phyloP scores from a whole-genome alignment of 1,139 yeast species.

The Zygoascus meyerae region DNA sequence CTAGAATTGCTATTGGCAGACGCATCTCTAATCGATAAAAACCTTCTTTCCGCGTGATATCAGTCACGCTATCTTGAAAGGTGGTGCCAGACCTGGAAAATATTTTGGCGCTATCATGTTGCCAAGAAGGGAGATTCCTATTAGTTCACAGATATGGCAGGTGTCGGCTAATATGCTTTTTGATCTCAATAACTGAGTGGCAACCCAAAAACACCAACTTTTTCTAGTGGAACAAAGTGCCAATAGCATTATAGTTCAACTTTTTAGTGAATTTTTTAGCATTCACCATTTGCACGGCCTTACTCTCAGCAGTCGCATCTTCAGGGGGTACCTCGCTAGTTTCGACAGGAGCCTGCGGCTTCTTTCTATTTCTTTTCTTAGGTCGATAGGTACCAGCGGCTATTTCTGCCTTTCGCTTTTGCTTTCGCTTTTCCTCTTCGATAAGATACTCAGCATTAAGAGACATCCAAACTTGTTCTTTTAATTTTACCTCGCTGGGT shows the following conservation, averaged over 20 bases:
- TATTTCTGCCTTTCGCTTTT: slow-evolving; percentile 82
- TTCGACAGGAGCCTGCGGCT: slow-evolving; percentile 21
- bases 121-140: too few relatives aligned
- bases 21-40: too few relatives aligned
- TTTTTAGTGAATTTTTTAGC: slow-evolving; percentile 75
- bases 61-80: too few relatives aligned
- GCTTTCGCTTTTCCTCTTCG: slow-evolving; percentile 77
- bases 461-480: slow-evolving; percentile 83
- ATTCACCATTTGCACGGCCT: slow-evolving; percentile 63
- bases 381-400: slow-evolving; percentile 35
- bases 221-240: slow-evolving; percentile 46
- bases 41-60: too few relatives aligned
- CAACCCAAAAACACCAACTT: too few relatives aligned
- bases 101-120: too few relatives aligned
- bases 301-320: slow-evolving; percentile 66
- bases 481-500: slow-evolving; percentile 60
- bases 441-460: slow-evolving; percentile 78
- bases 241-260: slow-evolving; percentile 77
- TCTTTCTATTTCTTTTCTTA: slow-evolving; percentile 31
- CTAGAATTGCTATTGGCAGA: too few relatives aligned
- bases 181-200: too few relatives aligned
- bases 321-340: slow-evolving; percentile 32
- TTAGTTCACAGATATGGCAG: too few relatives aligned
- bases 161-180: too few relatives aligned
- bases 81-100: too few relatives aligned